Evolutionary conservation across 257 asterid species (phyloP), one percentile per base, ranked within the genome.

Genomic region (Penstemon eatonii): DNA sequence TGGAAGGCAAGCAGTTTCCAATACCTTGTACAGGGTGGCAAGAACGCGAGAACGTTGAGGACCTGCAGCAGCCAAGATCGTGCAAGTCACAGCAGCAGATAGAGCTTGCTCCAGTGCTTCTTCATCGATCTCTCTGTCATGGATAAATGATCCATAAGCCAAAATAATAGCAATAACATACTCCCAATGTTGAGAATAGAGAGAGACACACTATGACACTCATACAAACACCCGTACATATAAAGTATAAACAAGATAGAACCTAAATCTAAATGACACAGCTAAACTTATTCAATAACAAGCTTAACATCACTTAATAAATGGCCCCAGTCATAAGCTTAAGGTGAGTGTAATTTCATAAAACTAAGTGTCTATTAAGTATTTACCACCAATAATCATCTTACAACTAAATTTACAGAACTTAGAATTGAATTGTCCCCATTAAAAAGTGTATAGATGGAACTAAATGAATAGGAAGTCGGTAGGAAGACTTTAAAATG

Each of bases 21-120:
- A 41, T 78, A 92, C 98, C 92, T 90, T 92, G 84, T 92, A 92
- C 70, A 90, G 76, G 55, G 98, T 92, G 63, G 98, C 98, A 77
- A 92, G 97, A 68, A 92, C 98, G 60, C 96, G 96, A 68, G 98
- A 87, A 47, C 88, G 84, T 72, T 85, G 91, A 68, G 91, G 88
- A 53, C 88, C 91, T 37, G 91, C 91, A 13, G 85, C 91, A 52
- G 97, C 98, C 90, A 92, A 80, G 75, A 90, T 92, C 62, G 96
- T 85, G 87, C 91, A 85, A 46, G 91, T 85, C 25, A 85, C 88
- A 51, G 88, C 88, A 51, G 87, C 91, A 56, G 91, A 77, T 67
- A 85, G 69, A 61, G 91, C 91, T 75, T 83, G 87, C 76, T 85
- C 87, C 67, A 92, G 77, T 11, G 95, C 98, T 72, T 81, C 97